phyloP scores from a whole-genome alignment of 2,329 filamentous ascomycete species.

The Diaporthe ilicicola region DNA sequence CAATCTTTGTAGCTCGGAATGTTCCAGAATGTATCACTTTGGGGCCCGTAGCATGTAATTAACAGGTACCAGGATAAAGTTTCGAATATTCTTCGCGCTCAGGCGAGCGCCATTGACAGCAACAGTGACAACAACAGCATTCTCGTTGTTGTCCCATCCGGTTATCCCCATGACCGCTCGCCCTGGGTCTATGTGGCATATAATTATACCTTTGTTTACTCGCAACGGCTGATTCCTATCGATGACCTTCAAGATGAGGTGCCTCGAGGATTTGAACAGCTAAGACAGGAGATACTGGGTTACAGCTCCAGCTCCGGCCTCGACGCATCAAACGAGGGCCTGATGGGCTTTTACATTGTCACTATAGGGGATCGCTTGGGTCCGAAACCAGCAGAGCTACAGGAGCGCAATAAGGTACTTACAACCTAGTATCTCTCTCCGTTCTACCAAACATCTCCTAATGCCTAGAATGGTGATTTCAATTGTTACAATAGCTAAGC shows the following conservation, averaged over 20 bases:
- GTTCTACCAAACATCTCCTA: too few species aligned
- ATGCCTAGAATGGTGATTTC: too few species aligned
- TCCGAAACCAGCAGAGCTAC: too few species aligned
- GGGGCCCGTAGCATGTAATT: neutral
- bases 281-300: neutral
- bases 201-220: neutral
- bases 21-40: neutral
- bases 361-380: too few species aligned
- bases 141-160: neutral
- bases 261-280: neutral
- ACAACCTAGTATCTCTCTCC: too few species aligned
- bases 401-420: too few species aligned
- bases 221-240: neutral
- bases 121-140: neutral
- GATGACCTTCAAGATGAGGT: neutral
- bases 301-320: neutral
- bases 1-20: too few species aligned
- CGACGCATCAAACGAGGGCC: too few species aligned
- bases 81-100: neutral
- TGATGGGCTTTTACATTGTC: too few species aligned
- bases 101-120: neutral
- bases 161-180: neutral
- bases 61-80: neutral
- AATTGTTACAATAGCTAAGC: too few species aligned
- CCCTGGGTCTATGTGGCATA: constrained; percentile 3